Percentiles rank a stretch among this genome's conserved stretches.
Evolutionary conservation across 768 basidiomycete genomes (phyloP).

Genomic region (Calocera cornea): DNA sequence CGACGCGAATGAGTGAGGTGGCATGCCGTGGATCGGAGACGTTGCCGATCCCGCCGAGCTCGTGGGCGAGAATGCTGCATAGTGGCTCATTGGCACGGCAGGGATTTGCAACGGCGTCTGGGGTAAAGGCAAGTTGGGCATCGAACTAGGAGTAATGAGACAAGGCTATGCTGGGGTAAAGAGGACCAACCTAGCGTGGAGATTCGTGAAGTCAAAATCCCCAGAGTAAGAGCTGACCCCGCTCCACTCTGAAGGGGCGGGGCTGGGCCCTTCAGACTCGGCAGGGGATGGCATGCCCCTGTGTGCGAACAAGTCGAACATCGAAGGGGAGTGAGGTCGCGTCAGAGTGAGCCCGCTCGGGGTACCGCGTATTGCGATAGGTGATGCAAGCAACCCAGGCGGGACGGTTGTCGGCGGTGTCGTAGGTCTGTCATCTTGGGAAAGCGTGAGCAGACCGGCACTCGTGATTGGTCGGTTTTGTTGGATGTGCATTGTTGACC

Average conservation of each 20-base stretch:
- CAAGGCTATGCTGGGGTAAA: neutral
- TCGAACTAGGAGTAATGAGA: neutral
- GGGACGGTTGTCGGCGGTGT: neutral
- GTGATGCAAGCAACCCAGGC: neutral
- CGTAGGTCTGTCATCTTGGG: neutral
- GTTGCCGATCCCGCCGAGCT: neutral
- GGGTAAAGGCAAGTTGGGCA: neutral
- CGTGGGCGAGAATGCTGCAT: neutral
- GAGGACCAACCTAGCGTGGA: neutral
- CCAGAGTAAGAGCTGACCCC: neutral
- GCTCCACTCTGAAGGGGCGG: neutral
- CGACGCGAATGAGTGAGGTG: neutral
- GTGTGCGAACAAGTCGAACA: neutral
- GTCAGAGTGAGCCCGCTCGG: neutral
- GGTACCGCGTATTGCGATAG: neutral
- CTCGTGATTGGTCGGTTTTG: neutral
- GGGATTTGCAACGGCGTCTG: neutral
- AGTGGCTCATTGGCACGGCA: neutral
- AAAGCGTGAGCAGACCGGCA: neutral
- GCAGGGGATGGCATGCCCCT: neutral
- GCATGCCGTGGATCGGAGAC: neutral
- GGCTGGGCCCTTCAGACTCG: neutral
- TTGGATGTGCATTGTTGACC: neutral
- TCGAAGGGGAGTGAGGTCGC: neutral
- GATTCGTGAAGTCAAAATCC: neutral